phyloP scores from a whole-genome alignment of 1,139 yeast genomes.

The Candida glucosophila region DNA sequence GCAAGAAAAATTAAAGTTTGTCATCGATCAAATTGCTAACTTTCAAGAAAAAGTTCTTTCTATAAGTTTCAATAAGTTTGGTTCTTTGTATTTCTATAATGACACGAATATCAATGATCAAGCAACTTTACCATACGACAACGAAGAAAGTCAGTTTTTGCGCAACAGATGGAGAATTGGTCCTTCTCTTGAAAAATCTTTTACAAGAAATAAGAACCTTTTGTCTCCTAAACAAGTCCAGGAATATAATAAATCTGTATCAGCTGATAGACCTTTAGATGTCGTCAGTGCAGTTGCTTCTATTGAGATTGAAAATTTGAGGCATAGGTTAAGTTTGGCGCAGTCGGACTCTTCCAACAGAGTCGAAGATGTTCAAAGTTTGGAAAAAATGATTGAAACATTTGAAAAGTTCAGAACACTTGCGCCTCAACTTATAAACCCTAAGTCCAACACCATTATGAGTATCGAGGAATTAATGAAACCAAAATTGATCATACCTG shows the following conservation, averaged over 20 bases:
- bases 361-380: constrained; percentile 30
- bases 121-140: constrained; percentile 50
- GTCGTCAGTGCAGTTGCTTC: constrained; percentile 56
- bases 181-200: constrained; percentile 73
- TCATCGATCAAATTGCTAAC: constrained; percentile 54
- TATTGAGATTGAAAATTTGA: constrained; percentile 58
- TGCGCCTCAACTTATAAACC: constrained; percentile 48
- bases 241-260: constrained; percentile 70
- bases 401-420: constrained; percentile 51
- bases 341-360: constrained; percentile 44
- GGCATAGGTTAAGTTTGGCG: constrained; percentile 44
- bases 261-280: constrained; percentile 44
- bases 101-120: constrained; percentile 43
- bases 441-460: constrained; percentile 43
- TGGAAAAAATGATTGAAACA: constrained; percentile 44
- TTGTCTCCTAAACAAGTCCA: constrained; percentile 38
- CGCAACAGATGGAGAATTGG: constrained; percentile 82
- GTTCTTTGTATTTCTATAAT: constrained; percentile 68
- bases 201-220: constrained; percentile 57
- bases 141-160: constrained; percentile 47
- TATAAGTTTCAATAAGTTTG: constrained; percentile 59
- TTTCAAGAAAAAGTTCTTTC: constrained; percentile 46
- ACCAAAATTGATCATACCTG: constrained; percentile 74
- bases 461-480: constrained; percentile 54
- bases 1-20: constrained; percentile 40